These are phyloP conservation scores for Suillus americanus DNA, from an alignment of 768 basidiomycete genomes.

Conservation along the genomic window DNA sequence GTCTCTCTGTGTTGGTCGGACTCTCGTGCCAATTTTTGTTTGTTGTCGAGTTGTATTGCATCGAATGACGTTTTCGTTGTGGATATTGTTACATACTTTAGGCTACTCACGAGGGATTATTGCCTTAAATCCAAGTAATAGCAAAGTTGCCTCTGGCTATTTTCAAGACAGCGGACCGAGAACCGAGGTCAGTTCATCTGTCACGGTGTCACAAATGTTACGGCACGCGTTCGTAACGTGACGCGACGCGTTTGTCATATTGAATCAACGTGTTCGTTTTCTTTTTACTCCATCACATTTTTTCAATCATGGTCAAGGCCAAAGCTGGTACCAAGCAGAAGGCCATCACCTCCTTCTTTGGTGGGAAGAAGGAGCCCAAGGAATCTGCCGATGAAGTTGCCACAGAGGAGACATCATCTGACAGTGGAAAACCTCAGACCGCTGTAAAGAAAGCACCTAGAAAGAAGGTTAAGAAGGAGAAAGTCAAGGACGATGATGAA, in stretches of 20 bases:
- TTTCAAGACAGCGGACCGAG: too few species aligned
- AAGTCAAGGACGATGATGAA: constrained; percentile 35
- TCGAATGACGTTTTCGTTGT: not conserved
- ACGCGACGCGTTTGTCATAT: constrained; percentile 14
- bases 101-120: too few species aligned
- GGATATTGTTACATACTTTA: not conserved
- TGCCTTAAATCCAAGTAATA: too few species aligned
- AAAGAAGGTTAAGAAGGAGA: constrained; percentile 31
- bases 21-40: not conserved
- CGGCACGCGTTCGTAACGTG: constrained; percentile 4
- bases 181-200: not conserved
- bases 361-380: constrained; percentile 30
- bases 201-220: constrained; percentile 8
- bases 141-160: not conserved
- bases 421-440: constrained; percentile 26
- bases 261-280: constrained; percentile 1
- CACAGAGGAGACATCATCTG: constrained; percentile 8
- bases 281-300: constrained; percentile 3
- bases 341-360: constrained; percentile 57
- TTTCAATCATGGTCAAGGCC: constrained; percentile 48
- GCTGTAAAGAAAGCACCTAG: constrained; percentile 29
- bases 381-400: constrained; percentile 13
- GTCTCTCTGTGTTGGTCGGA: not conserved
- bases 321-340: constrained; percentile 48
- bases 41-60: not conserved